phyloP scores from a whole-genome alignment of 2,329 filamentous ascomycete genomes.

The Ceratocystis ficicola region DNA sequence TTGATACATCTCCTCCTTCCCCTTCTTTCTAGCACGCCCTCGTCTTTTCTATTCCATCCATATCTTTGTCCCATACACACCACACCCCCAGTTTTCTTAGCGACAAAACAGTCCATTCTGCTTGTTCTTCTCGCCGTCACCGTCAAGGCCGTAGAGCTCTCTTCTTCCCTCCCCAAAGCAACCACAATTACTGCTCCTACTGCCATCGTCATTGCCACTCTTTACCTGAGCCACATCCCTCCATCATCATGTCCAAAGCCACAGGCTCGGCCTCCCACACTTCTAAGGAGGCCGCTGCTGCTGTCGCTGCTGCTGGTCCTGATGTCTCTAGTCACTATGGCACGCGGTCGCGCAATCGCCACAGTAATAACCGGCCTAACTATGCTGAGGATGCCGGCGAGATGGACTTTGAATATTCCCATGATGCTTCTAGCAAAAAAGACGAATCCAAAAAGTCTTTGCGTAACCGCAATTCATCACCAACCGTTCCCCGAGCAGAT shows the following conservation, averaged over 20 bases:
- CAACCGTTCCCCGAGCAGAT: constrained; percentile 12
- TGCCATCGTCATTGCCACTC: neutral
- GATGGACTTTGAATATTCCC: constrained; percentile 66
- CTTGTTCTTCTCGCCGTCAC: neutral
- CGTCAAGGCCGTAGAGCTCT: neutral
- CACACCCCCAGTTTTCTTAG: neutral
- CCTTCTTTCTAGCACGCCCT: constrained; percentile 20
- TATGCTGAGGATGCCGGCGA: constrained; percentile 89
- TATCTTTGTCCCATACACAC: neutral
- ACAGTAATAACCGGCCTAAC: constrained; percentile 68
- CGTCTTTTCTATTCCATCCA: constrained; percentile 3
- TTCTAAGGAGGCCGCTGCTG: constrained; percentile 37
- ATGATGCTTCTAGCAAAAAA: constrained; percentile 41
- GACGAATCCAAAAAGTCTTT: constrained; percentile 46
- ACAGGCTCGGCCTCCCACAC: constrained; percentile 34
- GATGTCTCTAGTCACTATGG: constrained; percentile 63
- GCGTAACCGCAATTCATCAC: constrained; percentile 26
- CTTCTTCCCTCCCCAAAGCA: neutral
- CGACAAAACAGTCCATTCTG: constrained; percentile 4
- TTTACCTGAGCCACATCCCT: constrained; percentile 18
- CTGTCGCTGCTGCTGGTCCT: constrained; percentile 32
- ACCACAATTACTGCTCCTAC: neutral
- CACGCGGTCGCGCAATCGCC: constrained; percentile 84
- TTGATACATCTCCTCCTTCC: constrained; percentile 9
- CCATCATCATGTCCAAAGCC: constrained; percentile 38